Evolutionary conservation across 2,329 filamentous ascomycete genomes (phyloP).

Genomic region (Neopestalotiopsis clavispora): DNA sequence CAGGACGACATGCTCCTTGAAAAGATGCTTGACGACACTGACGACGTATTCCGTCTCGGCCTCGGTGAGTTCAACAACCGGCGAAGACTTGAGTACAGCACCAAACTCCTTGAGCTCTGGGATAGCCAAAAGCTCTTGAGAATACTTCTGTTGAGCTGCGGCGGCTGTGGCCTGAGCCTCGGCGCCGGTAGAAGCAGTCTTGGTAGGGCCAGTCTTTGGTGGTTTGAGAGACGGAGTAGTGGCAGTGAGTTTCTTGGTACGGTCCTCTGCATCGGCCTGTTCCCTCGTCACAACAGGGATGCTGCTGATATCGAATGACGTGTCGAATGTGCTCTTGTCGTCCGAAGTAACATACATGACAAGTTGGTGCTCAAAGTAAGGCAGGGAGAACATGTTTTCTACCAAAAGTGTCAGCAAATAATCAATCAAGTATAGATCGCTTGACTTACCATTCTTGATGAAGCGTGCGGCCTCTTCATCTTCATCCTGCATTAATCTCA

Average conservation of each 20-base stretch:
- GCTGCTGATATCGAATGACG: constrained; percentile 87
- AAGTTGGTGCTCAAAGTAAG: constrained; percentile 94
- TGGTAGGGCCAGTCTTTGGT: constrained; percentile 78
- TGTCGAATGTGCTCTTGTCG: constrained; percentile 82
- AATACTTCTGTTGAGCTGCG: constrained; percentile 85
- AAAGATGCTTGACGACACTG: constrained; percentile 91
- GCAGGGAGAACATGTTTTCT: constrained; percentile 95
- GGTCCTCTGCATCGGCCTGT: constrained; percentile 93
- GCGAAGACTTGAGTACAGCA: constrained; percentile 87
- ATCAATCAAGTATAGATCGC: neutral
- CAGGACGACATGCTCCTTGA: constrained; percentile 94
- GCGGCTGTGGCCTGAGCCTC: constrained; percentile 79
- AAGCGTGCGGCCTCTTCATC: constrained; percentile 86
- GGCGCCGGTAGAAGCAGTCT: constrained; percentile 70
- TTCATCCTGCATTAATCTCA: constrained; percentile 90
- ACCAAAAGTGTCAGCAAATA: constrained; percentile 33
- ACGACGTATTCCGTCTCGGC: constrained; percentile 98
- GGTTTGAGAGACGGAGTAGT: constrained; percentile 93
- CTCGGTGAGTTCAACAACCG: constrained; percentile 87
- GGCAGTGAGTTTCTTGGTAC: constrained; percentile 95
- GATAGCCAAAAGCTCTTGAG: constrained; percentile 84
- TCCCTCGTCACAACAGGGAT: constrained; percentile 94
- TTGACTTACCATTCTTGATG: constrained; percentile 83
- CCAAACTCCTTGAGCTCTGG: constrained; percentile 92
- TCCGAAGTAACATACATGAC: constrained; percentile 97